Percentiles rank a stretch among this genome's conserved stretches.
phyloP scores from a whole-genome alignment of 2,329 filamentous ascomycete species.

The Rachicladosporium sp. region DNA sequence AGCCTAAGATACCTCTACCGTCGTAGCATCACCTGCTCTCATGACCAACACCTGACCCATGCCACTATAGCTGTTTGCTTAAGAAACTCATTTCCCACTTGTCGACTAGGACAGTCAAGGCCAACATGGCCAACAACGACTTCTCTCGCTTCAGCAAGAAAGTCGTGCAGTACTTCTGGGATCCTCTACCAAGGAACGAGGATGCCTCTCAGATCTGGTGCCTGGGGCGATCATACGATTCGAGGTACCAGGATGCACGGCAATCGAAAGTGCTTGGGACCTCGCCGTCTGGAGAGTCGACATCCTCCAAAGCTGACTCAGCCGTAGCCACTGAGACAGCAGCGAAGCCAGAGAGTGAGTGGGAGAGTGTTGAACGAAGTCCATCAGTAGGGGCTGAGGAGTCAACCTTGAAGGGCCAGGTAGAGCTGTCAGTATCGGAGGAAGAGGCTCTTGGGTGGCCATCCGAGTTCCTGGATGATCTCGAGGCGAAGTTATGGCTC shows the following conservation, averaged over 20 bases:
- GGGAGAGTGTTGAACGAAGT: slow-evolving; percentile 4
- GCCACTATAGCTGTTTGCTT: no score
- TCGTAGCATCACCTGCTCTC: slow-evolving; percentile 6
- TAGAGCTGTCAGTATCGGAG: slow-evolving; percentile 18
- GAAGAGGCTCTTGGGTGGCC: slow-evolving; percentile 57
- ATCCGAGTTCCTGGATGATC: slow-evolving; percentile 72
- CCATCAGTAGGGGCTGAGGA: slow-evolving; percentile 12
- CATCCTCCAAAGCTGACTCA: slow-evolving; percentile 23
- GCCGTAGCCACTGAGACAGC: slow-evolving; percentile 16
- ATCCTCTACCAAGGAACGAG: slow-evolving; percentile 77
- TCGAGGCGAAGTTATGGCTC: slow-evolving; percentile 90
- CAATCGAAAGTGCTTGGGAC: slow-evolving; percentile 11
- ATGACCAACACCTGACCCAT: no score
- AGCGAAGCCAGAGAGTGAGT: slow-evolving; percentile 8
- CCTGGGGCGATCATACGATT: slow-evolving; percentile 47
- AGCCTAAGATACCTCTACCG: slow-evolving; percentile 55
- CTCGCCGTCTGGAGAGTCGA: slow-evolving; percentile 20
- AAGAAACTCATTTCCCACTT: no score
- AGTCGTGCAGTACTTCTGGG: slow-evolving; percentile 84
- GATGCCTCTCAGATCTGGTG: slow-evolving; percentile 72
- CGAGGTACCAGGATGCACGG: slow-evolving; percentile 13
- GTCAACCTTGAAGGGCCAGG: slow-evolving; percentile 16
- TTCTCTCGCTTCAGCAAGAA: slow-evolving; percentile 62
- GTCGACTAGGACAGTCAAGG: slow-evolving; percentile 8
- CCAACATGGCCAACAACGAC: slow-evolving; percentile 54